Evolutionary conservation across 805 yeast genomes (phyloP).

Genomic region (Saccharomycopsis fermentans): DNA sequence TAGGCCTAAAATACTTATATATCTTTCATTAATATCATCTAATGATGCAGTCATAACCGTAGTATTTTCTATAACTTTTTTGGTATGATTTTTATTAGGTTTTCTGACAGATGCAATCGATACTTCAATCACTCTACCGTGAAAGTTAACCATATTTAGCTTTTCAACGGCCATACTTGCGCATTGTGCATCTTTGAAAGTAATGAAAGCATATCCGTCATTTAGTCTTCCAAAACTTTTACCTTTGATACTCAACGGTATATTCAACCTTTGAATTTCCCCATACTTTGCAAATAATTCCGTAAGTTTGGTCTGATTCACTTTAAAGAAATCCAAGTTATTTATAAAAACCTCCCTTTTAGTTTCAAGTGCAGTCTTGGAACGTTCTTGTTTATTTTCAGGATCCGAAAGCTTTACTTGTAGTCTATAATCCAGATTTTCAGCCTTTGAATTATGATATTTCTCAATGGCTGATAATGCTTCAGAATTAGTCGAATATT

Average conservation of each 20-base stretch:
- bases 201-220: slow-evolving; percentile 60
- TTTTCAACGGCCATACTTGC: slow-evolving; percentile 49
- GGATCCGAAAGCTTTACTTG: slow-evolving; percentile 60
- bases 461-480: slow-evolving; percentile 35
- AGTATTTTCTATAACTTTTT: slow-evolving; percentile 20
- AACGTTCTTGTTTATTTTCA: slow-evolving; percentile 27
- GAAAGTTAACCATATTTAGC: slow-evolving; percentile 32
- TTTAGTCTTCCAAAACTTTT: slow-evolving; percentile 29
- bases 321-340: slow-evolving; percentile 38
- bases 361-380: slow-evolving; percentile 40
- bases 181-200: slow-evolving; percentile 37
- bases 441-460: slow-evolving; percentile 31
- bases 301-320: slow-evolving; percentile 30
- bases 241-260: slow-evolving; percentile 34
- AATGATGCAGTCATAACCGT: slow-evolving; percentile 7
- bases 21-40: slow-evolving; percentile 11
- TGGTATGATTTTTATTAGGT: slow-evolving; percentile 27
- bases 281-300: slow-evolving; percentile 42
- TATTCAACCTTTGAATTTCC: slow-evolving; percentile 36
- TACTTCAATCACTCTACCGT: slow-evolving; percentile 40
- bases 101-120: slow-evolving; percentile 34
- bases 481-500: slow-evolving; percentile 33
- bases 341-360: slow-evolving; percentile 49
- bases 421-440: slow-evolving; percentile 28
- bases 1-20: slow-evolving; percentile 6